Base-by-base conservation (phyloP, 371 early-diverging fungal species). In the Mortierella sp. region DNA sequence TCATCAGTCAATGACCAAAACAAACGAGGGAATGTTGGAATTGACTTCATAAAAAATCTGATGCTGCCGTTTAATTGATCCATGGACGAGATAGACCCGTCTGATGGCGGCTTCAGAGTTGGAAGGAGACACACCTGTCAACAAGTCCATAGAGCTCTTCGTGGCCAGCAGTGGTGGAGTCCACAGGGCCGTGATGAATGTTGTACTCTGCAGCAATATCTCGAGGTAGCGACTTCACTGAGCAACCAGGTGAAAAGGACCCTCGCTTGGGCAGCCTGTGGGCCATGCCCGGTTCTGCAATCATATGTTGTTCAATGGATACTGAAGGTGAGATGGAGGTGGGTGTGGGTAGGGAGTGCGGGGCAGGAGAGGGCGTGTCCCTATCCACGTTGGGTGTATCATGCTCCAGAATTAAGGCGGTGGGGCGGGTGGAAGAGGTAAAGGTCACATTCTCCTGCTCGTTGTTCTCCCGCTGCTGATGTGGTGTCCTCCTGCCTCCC, bases 181-280 rank as follows among this genome's bases (percentile, higher is more conserved):
- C 64, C 26, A 27, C 28, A 19, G 21, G 46, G 30, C 55, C 57
- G 31, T 24, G 51, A 34, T 45, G 45, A 30, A 16, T 30, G 50
- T 34, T 54, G 43, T 74, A 74, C 16, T 58, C 26, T 12, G 70
- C 57, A 50, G 69, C 65, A 53, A 74, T 69, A 24, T 74, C 76
- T 24, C 69, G 69, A 41, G 69, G 69, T 39, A 74, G 61, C 39
- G 76, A 74, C 57, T 56, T 50, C 70, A 68, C 61, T 49, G 76
- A 74, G 61, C 70, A 64, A 14, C 69, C 62, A 24, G 76, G 76
- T 14, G 76, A 74, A 16, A 73, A 53, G 0, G 73, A 59, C 10
- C 67, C 73, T 18, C 57, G 48, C 24, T 39, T 24, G 24, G 47
- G 27, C n/a, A 56, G 27, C 8, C 71, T 65, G 54, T 55, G 56